Evolutionary conservation across 768 basidiomycete genomes (phyloP).

Genomic region (Gelatoporia subvermispora): DNA sequence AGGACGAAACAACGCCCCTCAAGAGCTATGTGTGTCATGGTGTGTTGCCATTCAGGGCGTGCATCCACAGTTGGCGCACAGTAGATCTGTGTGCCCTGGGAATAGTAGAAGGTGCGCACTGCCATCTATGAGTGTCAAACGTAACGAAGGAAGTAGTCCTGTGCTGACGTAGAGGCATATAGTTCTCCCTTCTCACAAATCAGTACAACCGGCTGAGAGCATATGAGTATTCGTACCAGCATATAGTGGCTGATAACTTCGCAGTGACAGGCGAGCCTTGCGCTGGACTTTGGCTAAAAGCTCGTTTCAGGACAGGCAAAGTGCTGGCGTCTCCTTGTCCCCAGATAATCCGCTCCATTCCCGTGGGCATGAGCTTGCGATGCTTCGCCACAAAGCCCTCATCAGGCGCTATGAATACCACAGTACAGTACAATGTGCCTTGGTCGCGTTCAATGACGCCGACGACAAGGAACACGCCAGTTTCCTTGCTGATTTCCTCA

Average conservation of each 20-base stretch:
- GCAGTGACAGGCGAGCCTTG: slow-evolving; percentile 25
- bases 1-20: slow-evolving; percentile 71
- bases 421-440: slow-evolving; percentile 61
- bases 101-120: slow-evolving; percentile 60
- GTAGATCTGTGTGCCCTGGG: slow-evolving; percentile 53
- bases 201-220: neutral
- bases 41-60: slow-evolving; percentile 48
- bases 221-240: slow-evolving; percentile 39
- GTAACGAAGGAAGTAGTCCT: neutral
- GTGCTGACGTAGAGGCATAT: slow-evolving; percentile 55
- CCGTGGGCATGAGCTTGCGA: slow-evolving; percentile 63
- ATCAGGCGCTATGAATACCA: slow-evolving; percentile 48
- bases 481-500: slow-evolving; percentile 43
- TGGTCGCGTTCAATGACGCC: slow-evolving; percentile 56
- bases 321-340: slow-evolving; percentile 54
- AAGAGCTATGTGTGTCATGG: slow-evolving; percentile 59
- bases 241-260: slow-evolving; percentile 53
- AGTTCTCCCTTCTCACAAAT: slow-evolving; percentile 52
- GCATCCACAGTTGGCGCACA: slow-evolving; percentile 65
- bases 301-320: slow-evolving; percentile 41
- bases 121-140: neutral
- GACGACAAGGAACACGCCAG: slow-evolving; percentile 50
- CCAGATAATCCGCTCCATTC: slow-evolving; percentile 56
- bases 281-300: slow-evolving; percentile 26
- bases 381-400: slow-evolving; percentile 56